Percentiles rank a stretch among this genome's conserved stretches.
Evolutionary conservation across 768 basidiomycete species (phyloP).

Genomic region (Royoungia palumana): DNA sequence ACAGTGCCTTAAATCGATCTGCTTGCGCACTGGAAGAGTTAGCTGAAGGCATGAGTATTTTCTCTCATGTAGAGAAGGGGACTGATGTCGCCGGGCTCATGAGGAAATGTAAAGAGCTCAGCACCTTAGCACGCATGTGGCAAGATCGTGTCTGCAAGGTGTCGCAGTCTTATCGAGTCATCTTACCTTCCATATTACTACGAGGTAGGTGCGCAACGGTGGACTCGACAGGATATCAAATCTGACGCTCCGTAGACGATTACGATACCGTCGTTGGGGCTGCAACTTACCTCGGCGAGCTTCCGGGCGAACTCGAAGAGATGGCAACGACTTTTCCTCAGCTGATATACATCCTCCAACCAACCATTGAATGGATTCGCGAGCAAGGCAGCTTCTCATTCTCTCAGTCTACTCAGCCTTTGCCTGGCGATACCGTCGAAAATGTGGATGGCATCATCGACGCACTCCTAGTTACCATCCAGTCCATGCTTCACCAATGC

Average conservation of each 20-base stretch:
- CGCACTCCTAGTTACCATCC: slow-evolving; percentile 60
- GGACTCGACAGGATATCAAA: not conserved
- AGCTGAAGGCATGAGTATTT: slow-evolving; percentile 31
- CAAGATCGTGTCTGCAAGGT: slow-evolving; percentile 27
- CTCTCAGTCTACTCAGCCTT: not conserved
- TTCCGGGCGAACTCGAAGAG: slow-evolving; percentile 25
- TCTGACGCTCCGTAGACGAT: slow-evolving; percentile 33
- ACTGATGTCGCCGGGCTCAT: slow-evolving; percentile 21
- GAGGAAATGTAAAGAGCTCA: slow-evolving; percentile 24
- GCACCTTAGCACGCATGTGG: slow-evolving; percentile 25
- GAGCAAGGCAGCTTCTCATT: slow-evolving; percentile 28
- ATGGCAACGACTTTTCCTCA: slow-evolving; percentile 29
- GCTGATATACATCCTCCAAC: slow-evolving; percentile 26
- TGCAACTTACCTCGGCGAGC: slow-evolving; percentile 17
- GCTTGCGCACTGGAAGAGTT: slow-evolving; percentile 38
- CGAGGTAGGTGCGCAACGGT: slow-evolving; percentile 30
- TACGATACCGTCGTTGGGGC: slow-evolving; percentile 30
- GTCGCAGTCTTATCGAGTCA: slow-evolving; percentile 15
- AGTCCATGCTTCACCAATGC: slow-evolving; percentile 49
- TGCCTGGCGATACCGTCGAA: not conserved
- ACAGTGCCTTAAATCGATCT: slow-evolving; percentile 14
- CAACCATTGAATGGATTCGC: slow-evolving; percentile 28
- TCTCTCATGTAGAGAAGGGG: slow-evolving; percentile 31
- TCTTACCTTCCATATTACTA: slow-evolving; percentile 33
- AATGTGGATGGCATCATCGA: slow-evolving; percentile 50